Conservation (phyloP, 129 eudicot species). For the Scalesia atractyloides region DNA sequence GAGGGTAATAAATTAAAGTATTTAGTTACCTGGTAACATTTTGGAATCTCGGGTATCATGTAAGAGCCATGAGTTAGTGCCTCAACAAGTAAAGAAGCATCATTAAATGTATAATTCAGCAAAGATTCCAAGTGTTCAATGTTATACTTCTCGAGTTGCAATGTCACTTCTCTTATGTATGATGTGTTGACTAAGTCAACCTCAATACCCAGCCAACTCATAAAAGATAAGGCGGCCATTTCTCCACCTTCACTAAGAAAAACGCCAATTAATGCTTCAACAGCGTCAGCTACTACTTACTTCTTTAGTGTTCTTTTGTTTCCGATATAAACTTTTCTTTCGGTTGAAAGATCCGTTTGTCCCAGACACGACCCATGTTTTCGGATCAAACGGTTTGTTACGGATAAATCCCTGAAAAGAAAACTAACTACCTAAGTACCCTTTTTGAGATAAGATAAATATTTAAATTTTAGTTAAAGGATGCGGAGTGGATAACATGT, state of each 20-base stretch:
- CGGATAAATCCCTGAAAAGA: constrained; percentile 78
- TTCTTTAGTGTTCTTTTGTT: constrained; percentile 46
- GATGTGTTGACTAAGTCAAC: constrained; percentile 53
- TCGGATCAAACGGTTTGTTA: constrained; percentile 69
- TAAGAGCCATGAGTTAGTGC: constrained; percentile 95
- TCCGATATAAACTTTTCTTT: constrained; percentile 39
- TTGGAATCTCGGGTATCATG: constrained; percentile 77
- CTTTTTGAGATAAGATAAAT: not conserved
- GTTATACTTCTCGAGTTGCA: constrained; percentile 43
- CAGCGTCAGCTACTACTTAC: constrained; percentile 80
- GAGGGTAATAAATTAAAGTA: constrained; percentile 18
- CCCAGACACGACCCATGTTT: constrained; percentile 68
- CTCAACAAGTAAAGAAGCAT: constrained; percentile 74
- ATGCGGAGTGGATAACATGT: not conserved
- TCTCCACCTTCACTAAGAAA: constrained; percentile 72
- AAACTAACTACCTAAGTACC: constrained; percentile 13
- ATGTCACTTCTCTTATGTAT: constrained; percentile 34
- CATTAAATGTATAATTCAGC: constrained; percentile 55
- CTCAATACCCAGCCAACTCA: constrained; percentile 84
- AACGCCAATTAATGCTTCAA: constrained; percentile 86
- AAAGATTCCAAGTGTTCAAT: constrained; percentile 45
- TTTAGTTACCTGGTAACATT: constrained; percentile 75
- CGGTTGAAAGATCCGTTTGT: constrained; percentile 41
- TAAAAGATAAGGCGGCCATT: constrained; percentile 66
- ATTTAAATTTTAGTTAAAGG: not conserved